phyloP scores from a whole-genome alignment of 202 grass and related monocot genomes.

The Dendrocalamus latiflorus region DNA sequence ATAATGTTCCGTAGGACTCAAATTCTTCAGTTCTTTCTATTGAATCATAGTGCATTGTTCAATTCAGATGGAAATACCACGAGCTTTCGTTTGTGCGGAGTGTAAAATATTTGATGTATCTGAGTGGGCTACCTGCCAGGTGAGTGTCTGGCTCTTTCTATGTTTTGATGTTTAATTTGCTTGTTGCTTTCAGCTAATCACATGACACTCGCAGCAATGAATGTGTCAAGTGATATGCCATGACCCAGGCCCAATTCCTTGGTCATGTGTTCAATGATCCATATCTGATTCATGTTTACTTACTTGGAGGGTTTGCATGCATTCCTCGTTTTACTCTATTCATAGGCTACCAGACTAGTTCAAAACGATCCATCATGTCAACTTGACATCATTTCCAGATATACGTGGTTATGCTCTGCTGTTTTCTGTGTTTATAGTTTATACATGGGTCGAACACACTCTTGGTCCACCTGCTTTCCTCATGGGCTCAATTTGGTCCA shows the following conservation, averaged over 20 bases:
- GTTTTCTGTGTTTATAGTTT: not conserved
- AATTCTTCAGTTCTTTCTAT: constrained; percentile 28
- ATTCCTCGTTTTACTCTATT: constrained; percentile 1
- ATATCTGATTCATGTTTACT: not conserved
- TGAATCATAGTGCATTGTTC: constrained; percentile 18
- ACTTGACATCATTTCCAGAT: not conserved
- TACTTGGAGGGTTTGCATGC: not conserved
- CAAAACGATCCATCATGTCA: not conserved
- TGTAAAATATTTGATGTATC: constrained; percentile 99
- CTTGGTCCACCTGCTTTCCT: not conserved
- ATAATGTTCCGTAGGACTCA: not conserved
- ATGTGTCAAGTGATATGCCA: not conserved
- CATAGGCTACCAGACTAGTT: not conserved
- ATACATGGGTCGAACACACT: not conserved
- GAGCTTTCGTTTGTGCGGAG: constrained; percentile 98
- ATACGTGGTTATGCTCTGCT: not conserved
- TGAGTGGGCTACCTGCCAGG: constrained; percentile 99
- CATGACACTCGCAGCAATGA: not conserved
- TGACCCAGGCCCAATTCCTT: not conserved
- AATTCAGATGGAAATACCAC: constrained; percentile 89
- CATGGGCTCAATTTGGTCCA: not conserved
- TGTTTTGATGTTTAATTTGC: constrained; percentile 7
- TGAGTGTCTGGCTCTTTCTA: constrained; percentile 15
- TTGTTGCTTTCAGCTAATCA: not conserved
- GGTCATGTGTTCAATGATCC: not conserved